These are phyloP conservation scores for Saccharomycodes ludwigii DNA, from an alignment of 805 yeast genomes.

Conservation along the genomic window DNA sequence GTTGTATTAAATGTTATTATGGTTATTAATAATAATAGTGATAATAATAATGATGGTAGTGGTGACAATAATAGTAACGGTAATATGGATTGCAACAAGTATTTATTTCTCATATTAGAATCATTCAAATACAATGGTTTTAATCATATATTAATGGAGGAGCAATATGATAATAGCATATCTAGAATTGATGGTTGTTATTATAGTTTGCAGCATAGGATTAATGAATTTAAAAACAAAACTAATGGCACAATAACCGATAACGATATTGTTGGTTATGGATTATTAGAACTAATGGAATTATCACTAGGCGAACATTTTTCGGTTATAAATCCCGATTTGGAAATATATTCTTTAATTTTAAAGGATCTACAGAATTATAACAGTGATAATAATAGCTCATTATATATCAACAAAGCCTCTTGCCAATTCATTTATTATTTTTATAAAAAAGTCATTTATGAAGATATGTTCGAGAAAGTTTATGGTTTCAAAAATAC, in stretches of 20 bases:
- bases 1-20: not conserved
- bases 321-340: conserved; percentile 1
- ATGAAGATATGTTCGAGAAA: conserved; percentile 7
- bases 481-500: conserved; percentile 7
- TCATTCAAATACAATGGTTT: too few species aligned
- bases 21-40: not conserved
- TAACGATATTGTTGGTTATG: too few species aligned
- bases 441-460: conserved; percentile 7
- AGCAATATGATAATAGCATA: conserved; percentile 1
- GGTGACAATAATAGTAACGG: not conserved
- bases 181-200: too few species aligned
- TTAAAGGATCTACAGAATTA: conserved; percentile 5
- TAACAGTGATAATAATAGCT: conserved; percentile 2
- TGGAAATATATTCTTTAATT: conserved; percentile 3
- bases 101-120: too few species aligned
- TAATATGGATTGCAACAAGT: too few species aligned
- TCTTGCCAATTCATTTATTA: conserved; percentile 9
- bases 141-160: too few species aligned
- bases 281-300: conserved; percentile 3
- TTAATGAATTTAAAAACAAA: not conserved
- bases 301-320: conserved; percentile 6
- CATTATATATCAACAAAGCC: conserved; percentile 7
- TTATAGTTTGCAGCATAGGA: conserved; percentile 5
- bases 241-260: conserved; percentile 1
- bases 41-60: not conserved